Evolutionary conservation across 1,284 basidiomycete species (phyloP).

Genomic region (Rhizoctonia solani): DNA sequence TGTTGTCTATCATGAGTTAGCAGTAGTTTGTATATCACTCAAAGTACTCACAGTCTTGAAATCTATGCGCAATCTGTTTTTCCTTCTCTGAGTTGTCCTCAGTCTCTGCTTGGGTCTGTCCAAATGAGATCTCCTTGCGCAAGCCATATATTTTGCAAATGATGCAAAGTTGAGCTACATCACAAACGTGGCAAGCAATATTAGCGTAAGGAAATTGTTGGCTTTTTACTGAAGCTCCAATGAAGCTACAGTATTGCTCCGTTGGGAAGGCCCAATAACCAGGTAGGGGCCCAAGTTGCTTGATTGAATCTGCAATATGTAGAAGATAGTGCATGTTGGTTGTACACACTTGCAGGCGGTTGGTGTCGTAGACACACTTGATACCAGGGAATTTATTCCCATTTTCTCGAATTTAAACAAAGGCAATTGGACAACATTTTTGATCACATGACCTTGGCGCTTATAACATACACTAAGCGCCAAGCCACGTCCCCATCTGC

Average conservation of each 20-base stretch:
- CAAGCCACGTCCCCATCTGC: no score
- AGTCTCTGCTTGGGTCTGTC: background rate
- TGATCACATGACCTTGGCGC: no score
- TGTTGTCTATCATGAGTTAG: no score
- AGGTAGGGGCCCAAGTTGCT: slow-evolving; percentile 49
- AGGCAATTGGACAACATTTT: no score
- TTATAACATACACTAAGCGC: no score
- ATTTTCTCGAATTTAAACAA: no score
- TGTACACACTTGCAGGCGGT: slow-evolving; percentile 47
- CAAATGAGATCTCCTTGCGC: slow-evolving; percentile 18
- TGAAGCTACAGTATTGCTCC: slow-evolving; percentile 43
- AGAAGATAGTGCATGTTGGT: slow-evolving; percentile 51
- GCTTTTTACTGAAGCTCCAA: slow-evolving; percentile 41
- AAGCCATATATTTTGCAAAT: slow-evolving; percentile 41
- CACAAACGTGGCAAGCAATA: slow-evolving; percentile 42
- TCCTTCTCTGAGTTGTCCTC: background rate
- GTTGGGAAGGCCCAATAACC: slow-evolving; percentile 52
- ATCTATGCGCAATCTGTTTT: background rate
- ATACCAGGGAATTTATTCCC: no score
- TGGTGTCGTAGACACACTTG: no score
- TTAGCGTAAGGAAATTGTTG: slow-evolving; percentile 42
- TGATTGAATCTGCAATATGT: slow-evolving; percentile 48
- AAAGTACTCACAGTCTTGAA: background rate
- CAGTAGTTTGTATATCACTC: no score
- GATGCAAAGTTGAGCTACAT: slow-evolving; percentile 41